Base-by-base conservation (phyloP, 2,329 filamentous ascomycete species). In the Verticillium dahliae region DNA sequence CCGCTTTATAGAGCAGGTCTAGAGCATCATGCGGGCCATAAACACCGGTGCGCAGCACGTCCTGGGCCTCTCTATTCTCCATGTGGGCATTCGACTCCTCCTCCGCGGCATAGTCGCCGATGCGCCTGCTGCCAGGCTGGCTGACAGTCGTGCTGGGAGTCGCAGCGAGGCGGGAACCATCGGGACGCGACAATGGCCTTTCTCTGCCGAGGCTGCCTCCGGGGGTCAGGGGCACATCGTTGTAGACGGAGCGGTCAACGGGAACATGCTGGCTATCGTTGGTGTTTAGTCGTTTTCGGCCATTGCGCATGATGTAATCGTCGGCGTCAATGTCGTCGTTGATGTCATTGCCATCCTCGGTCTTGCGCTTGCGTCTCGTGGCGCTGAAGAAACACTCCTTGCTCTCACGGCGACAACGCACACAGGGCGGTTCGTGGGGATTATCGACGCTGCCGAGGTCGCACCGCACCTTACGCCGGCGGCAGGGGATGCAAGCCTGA, bases 311-410 rank as follows among this genome's bases (percentile, higher is more conserved):
- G 62, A 89, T 85, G 72, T 91, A 91, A 65, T 91, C 88, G 67
- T 86, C 84, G 62, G 79, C 78, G 34, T 75, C 74, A 60, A 66
- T 63, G 56, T 72, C 72, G 62, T 80, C 78, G 15, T 15, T 14
- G 61, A 75, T 76, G 60, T 78, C 81, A 39, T 79, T 69, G 69
- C 78, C 85, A 67, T 90, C 80, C 67, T 81, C 85, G 57, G 83
- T 83, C 81, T 95, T 96, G 72, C 92, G 87, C 86, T 98, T 98
- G 72, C 95, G 88, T 58, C 95, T 85, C 37, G 93, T 98, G 22
- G 92, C 91, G 65, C 92, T 96, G 80, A 99, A 99, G 82, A 90
- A 96, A 80, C 95, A 99, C 70, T 97, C 90, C 75, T 98, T 98
- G 78, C 89, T 92, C 80, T 99, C 95, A 67, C 95, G 88, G 60